Base-by-base conservation (phyloP, 495 filamentous ascomycete genomes). In the Rhypophila decipiens region DNA sequence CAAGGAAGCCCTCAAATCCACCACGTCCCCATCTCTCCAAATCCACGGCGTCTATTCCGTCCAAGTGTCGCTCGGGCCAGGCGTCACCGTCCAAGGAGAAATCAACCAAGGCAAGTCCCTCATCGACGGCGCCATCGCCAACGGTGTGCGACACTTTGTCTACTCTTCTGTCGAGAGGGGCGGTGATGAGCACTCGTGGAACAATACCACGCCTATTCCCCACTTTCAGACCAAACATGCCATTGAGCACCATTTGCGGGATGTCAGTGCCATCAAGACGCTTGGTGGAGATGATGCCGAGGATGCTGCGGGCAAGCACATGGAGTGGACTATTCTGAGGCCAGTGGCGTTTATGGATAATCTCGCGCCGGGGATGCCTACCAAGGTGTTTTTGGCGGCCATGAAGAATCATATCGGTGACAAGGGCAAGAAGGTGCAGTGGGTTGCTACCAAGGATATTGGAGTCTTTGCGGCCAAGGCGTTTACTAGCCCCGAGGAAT, bases 81-180 rank as follows among this genome's bases (percentile, higher is more conserved):
- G 69, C 31, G 70, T 70, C 3, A 76, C 68, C 3, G 39, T 68
- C 36, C 72, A 75, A 23, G 52, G 61, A 24, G 85, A 90, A 68
- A 72, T 79, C 39, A 50, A 47, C 2, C 84, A 88, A 57, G 86
- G 83, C 33, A 81, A 73, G 24, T 68, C 61, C 0, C 68, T 90
- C 13, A 66, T 89, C 44, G 79, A 87, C 49, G 75, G 68, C 12
- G 67, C 77, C 7, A 49, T 88, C 47, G 69, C 72, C 24, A 54
- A 76, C 12, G 70, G 74, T 15, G 79, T 88, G 45, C 67, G 71
- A 45, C 73, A 80, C 53, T 85, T 89, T 57, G 78, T 90, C 8
- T 88, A 86, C 66, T 74, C 68, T 34, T 79, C 75, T 39, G 82
- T 86, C 5, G 85, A 88, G 53, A 80, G 85, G 3, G 83, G 83